Conservation (phyloP, 768 basidiomycete species). For the Termitomyces eurrhizus region DNA sequence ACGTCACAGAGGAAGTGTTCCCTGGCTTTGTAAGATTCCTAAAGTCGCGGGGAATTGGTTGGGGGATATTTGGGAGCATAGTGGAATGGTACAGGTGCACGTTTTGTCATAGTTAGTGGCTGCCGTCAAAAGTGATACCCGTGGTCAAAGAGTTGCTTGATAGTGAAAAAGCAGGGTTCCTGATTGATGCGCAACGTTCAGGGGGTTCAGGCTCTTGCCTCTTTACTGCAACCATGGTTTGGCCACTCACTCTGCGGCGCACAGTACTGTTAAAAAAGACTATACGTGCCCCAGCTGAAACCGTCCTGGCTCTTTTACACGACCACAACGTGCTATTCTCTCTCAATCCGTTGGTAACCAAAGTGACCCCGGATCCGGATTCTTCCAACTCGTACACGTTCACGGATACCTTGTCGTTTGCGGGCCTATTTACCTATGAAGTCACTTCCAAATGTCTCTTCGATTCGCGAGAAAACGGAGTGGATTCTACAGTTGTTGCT, state of each 20-base stretch:
- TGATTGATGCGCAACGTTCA: neutral
- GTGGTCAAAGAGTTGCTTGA: neutral
- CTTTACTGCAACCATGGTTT: neutral
- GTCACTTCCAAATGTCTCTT: neutral
- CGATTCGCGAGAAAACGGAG: neutral
- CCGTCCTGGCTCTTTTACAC: neutral
- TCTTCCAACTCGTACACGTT: neutral
- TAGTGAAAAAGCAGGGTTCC: neutral
- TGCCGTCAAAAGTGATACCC: constrained; percentile 1
- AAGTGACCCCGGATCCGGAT: neutral
- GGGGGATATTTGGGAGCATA: constrained; percentile 39
- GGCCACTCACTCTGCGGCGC: neutral
- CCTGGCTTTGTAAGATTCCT: constrained; percentile 53
- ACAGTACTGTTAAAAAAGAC: neutral
- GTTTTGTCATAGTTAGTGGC: constrained; percentile 49
- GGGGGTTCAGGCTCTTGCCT: neutral
- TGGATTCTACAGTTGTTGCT: neutral
- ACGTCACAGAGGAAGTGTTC: constrained; percentile 55
- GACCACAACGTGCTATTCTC: neutral
- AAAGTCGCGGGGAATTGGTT: constrained; percentile 34
- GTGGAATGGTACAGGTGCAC: constrained; percentile 40
- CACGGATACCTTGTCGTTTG: neutral
- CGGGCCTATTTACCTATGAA: neutral
- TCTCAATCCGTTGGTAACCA: neutral
- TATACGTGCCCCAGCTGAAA: neutral